phyloP scores from a whole-genome alignment of 129 eudicot species.

The Artemisia argyi region DNA sequence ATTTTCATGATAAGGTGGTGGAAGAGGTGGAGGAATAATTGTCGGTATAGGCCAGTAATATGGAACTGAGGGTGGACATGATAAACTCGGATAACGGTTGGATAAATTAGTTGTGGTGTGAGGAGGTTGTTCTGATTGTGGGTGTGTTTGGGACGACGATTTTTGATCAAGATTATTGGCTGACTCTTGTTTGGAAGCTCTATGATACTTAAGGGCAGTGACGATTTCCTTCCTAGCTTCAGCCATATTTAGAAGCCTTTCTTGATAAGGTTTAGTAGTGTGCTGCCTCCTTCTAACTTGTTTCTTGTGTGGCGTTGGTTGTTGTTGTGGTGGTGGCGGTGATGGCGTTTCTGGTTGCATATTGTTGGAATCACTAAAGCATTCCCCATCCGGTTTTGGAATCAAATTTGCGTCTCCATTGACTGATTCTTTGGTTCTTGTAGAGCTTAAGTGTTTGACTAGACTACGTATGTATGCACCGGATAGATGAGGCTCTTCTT shows the following conservation, averaged over 20 bases:
- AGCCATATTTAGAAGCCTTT: slow-evolving; percentile 82
- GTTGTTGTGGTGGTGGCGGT: slow-evolving; percentile 45
- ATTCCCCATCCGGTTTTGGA: not conserved
- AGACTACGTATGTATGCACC: slow-evolving; percentile 83
- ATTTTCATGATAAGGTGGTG: slow-evolving; percentile 34
- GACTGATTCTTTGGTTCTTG: slow-evolving; percentile 47
- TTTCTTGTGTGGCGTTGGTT: slow-evolving; percentile 42
- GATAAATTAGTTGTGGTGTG: slow-evolving; percentile 1
- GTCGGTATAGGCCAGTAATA: slow-evolving; percentile 42
- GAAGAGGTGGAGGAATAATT: slow-evolving; percentile 42
- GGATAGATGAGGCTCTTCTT: slow-evolving; percentile 63
- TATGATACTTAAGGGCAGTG: slow-evolving; percentile 82
- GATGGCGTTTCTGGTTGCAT: slow-evolving; percentile 31
- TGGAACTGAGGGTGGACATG: slow-evolving; percentile 19
- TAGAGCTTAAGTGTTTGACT: slow-evolving; percentile 67
- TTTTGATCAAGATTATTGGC: slow-evolving; percentile 26
- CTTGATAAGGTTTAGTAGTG: slow-evolving; percentile 71
- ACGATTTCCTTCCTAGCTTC: slow-evolving; percentile 82
- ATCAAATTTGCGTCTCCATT: slow-evolving; percentile 10
- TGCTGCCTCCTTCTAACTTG: slow-evolving; percentile 81
- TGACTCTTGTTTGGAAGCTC: slow-evolving; percentile 64
- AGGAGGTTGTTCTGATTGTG: slow-evolving; percentile 20
- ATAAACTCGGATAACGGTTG: slow-evolving; percentile 11
- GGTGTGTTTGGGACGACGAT: not conserved
- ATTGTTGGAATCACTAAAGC: slow-evolving; percentile 16